Conservation (phyloP, 257 asterid genomes). For the Leptodermis oblonga region DNA sequence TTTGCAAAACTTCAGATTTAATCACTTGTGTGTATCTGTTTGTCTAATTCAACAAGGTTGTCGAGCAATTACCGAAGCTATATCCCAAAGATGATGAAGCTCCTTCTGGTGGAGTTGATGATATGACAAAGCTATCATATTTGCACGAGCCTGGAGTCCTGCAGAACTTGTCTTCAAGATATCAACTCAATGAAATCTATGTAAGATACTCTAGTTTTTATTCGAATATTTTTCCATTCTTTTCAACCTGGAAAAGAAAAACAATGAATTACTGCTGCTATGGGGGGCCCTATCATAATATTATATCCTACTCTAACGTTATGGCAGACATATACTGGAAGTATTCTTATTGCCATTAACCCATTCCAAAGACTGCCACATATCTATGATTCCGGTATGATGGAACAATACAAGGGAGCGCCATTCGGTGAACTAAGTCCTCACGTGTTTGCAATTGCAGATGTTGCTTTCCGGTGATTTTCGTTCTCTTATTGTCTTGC, state of each 20-base stretch:
- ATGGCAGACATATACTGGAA: constrained; percentile 94
- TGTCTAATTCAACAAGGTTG: constrained; percentile 44
- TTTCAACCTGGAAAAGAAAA: constrained; percentile 21
- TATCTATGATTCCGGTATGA: constrained; percentile 76
- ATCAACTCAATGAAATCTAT: constrained; percentile 88
- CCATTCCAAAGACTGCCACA: constrained; percentile 99
- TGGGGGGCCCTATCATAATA: constrained; percentile 23
- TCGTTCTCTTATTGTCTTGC: constrained; percentile 5
- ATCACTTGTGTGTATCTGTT: not conserved
- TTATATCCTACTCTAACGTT: constrained; percentile 28
- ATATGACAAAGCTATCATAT: constrained; percentile 96
- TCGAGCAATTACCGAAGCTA: constrained; percentile 47
- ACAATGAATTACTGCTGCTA: constrained; percentile 16
- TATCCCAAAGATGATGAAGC: constrained; percentile 95
- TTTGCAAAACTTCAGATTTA: not conserved
- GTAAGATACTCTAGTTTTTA: constrained; percentile 42
- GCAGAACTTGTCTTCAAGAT: constrained; percentile 83
- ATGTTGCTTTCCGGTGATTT: constrained; percentile 76
- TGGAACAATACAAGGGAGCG: constrained; percentile 95
- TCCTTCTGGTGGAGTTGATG: constrained; percentile 92
- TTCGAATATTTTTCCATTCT: constrained; percentile 12
- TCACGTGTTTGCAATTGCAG: constrained; percentile 97
- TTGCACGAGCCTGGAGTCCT: constrained; percentile 94
- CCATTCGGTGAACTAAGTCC: constrained; percentile 91
- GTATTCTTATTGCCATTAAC: constrained; percentile 96